These are phyloP conservation scores for Globisporangium cederbergense DNA, from an alignment of 352 stramenopile species.

Conservation along the genomic window DNA sequence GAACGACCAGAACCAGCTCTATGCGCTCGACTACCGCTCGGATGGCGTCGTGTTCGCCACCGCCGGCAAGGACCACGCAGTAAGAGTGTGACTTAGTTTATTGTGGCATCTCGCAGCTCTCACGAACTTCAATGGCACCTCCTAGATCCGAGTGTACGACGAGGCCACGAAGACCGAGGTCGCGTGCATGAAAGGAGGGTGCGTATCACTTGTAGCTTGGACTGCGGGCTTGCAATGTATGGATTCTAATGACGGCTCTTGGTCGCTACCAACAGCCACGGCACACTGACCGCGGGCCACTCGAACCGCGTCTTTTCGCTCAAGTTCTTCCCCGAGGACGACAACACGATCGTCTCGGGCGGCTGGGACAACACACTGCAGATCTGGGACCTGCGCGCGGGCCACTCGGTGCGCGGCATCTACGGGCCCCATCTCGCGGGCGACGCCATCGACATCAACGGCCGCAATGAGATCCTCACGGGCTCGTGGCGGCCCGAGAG, in stretches of 20 bases:
- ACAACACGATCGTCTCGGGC: constrained; percentile 82
- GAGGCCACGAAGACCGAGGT: constrained; percentile 85
- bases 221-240: not conserved
- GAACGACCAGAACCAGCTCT: constrained; percentile 88
- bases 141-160: constrained; percentile 78
- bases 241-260: not conserved
- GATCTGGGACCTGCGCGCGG: constrained; percentile 88
- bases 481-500: constrained; percentile 89
- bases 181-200: constrained; percentile 64
- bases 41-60: constrained; percentile 88
- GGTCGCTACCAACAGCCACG: constrained; percentile 22
- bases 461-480: constrained; percentile 79
- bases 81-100: constrained; percentile 12
- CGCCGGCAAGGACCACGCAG: constrained; percentile 84
- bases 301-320: constrained; percentile 91
- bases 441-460: constrained; percentile 76
- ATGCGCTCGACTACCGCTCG: constrained; percentile 84
- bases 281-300: constrained; percentile 75
- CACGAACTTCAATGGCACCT: not conserved
- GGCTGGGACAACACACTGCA: constrained; percentile 93
- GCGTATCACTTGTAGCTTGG: not conserved
- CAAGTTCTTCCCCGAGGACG: constrained; percentile 82
- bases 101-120: not conserved
- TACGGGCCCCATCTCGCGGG: constrained; percentile 89
- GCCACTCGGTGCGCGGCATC: constrained; percentile 86